A percentile compares a stretch with the other conserved stretches of the same genome.
These are phyloP conservation scores for Metschnikowia gelsemii DNA, from an alignment of 805 yeast species.

Conservation along the genomic window DNA sequence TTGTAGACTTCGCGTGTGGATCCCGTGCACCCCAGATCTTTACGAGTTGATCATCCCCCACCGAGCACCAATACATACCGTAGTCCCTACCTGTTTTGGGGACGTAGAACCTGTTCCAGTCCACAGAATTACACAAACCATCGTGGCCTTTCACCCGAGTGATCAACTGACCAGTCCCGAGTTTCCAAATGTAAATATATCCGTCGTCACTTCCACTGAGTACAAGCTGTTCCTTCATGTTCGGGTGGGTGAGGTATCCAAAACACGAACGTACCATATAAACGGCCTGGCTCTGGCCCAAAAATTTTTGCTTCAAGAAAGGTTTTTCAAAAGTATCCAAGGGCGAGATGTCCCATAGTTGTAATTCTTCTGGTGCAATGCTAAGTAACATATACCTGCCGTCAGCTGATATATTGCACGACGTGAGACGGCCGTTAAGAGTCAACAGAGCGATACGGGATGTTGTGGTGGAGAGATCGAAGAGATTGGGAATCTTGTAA, in stretches of 20 bases:
- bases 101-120: slow-evolving; percentile 53
- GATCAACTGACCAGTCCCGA: slow-evolving; percentile 64
- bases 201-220: slow-evolving; percentile 87
- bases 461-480: slow-evolving; percentile 34
- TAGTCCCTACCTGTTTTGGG: slow-evolving; percentile 29
- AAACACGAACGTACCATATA: slow-evolving; percentile 74
- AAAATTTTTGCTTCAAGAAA: slow-evolving; percentile 57
- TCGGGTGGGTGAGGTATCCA: slow-evolving; percentile 50
- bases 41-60: slow-evolving; percentile 76
- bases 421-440: slow-evolving; percentile 60
- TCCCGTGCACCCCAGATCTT: slow-evolving; percentile 57
- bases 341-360: slow-evolving; percentile 68
- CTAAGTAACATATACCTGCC: slow-evolving; percentile 61
- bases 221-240: slow-evolving; percentile 57
- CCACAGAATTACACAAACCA: slow-evolving; percentile 71
- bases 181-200: slow-evolving; percentile 73
- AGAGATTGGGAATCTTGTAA: slow-evolving; percentile 48
- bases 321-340: slow-evolving; percentile 37
- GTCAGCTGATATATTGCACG: slow-evolving; percentile 54
- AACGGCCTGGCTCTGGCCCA: slow-evolving; percentile 71
- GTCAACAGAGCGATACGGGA: slow-evolving; percentile 45
- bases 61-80: slow-evolving; percentile 68
- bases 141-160: slow-evolving; percentile 61
- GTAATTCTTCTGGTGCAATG: slow-evolving; percentile 72
- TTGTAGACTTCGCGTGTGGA: slow-evolving; percentile 1